phyloP scores from a whole-genome alignment of 768 basidiomycete species.

The Macrolepiota fuliginosa region DNA sequence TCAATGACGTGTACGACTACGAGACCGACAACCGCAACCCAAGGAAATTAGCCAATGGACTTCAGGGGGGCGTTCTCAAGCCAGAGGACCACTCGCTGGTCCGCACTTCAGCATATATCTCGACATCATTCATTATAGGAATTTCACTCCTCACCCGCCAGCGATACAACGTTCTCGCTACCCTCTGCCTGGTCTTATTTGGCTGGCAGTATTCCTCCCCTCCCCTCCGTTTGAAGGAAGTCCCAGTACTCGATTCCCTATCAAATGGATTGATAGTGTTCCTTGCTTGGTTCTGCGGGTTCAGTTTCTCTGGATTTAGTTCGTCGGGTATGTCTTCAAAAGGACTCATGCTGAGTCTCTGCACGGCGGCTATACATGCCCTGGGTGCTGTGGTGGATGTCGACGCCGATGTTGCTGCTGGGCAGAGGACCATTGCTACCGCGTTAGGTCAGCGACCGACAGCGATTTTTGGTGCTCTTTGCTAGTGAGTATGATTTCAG shows the following conservation, averaged over 20 bases:
- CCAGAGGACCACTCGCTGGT: slow-evolving; percentile 14
- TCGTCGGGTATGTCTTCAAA: slow-evolving; percentile 8
- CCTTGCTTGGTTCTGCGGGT: slow-evolving; percentile 18
- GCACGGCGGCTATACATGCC: slow-evolving; percentile 15
- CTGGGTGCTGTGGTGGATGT: slow-evolving; percentile 16
- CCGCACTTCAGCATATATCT: slow-evolving; percentile 13
- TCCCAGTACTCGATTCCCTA: slow-evolving; percentile 14
- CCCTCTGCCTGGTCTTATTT: slow-evolving; percentile 6
- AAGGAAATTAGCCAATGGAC: slow-evolving; percentile 13
- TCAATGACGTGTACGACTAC: slow-evolving; percentile 18
- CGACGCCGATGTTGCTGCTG: slow-evolving; percentile 14
- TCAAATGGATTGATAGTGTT: slow-evolving; percentile 16
- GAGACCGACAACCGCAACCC: slow-evolving; percentile 18
- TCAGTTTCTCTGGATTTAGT: slow-evolving; percentile 13
- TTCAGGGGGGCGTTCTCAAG: slow-evolving; percentile 13
- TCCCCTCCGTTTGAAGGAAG: slow-evolving; percentile 17
- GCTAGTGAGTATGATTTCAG: slow-evolving; percentile 13
- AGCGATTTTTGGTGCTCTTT: slow-evolving; percentile 12
- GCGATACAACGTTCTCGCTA: slow-evolving; percentile 13
- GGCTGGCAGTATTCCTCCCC: slow-evolving; percentile 18
- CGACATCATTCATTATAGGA: slow-evolving; percentile 13
- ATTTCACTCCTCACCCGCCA: slow-evolving; percentile 8
- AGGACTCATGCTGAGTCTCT: slow-evolving; percentile 14
- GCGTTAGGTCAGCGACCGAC: slow-evolving; percentile 12
- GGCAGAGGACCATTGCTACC: slow-evolving; percentile 16